These are phyloP conservation scores for Pelargonium nanum DNA, from an alignment of 345 rosid genomes.

Conservation along the genomic window DNA sequence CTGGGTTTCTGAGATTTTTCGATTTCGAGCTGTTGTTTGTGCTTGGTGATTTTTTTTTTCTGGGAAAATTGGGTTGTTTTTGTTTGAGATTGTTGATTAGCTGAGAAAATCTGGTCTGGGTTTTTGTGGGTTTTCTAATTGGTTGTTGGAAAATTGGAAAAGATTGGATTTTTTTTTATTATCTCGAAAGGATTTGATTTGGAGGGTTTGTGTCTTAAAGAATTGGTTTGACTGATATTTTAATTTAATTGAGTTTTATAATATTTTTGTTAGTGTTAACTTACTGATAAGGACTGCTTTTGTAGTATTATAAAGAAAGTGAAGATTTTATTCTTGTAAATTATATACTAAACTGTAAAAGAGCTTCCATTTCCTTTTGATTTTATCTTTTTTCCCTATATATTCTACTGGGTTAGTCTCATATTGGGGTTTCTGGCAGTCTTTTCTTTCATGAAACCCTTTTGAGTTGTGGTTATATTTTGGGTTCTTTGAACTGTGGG, in stretches of 20 bases:
- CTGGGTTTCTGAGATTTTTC: neutral
- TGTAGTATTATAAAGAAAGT: neutral
- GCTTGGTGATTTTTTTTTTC: neutral
- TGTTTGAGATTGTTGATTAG: neutral
- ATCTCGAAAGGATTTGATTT: neutral
- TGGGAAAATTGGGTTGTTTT: neutral
- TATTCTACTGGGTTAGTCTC: neutral
- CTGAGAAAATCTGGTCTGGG: neutral
- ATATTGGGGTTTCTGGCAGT: neutral
- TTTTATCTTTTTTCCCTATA: neutral
- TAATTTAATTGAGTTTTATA: neutral
- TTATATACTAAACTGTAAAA: neutral
- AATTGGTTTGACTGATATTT: neutral
- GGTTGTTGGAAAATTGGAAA: neutral
- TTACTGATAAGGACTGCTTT: neutral
- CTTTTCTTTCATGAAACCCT: neutral
- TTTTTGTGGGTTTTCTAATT: too few relatives aligned
- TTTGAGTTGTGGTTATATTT: too few relatives aligned
- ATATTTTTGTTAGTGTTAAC: neutral
- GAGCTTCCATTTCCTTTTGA: neutral
- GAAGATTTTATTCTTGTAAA: neutral
- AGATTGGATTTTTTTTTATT: neutral
- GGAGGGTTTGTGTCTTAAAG: neutral
- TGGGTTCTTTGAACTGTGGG: neutral
- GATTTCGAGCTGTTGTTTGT: neutral